phyloP scores from a whole-genome alignment of 83 land plant species.

The Picea abies region DNA sequence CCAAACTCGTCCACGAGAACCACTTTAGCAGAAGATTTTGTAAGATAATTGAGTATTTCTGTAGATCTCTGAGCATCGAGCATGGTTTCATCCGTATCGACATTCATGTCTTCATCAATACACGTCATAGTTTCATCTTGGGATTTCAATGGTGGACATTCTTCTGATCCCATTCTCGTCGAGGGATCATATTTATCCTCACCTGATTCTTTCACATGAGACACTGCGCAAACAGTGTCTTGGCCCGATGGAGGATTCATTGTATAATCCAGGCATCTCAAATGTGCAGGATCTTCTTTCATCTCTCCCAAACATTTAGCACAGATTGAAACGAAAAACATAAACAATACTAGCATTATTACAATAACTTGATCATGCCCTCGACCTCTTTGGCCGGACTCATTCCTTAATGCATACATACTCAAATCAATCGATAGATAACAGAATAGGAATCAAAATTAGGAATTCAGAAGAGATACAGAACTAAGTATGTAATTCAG shows the following conservation, averaged over 20 bases:
- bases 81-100: neutral
- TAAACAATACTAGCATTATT: neutral
- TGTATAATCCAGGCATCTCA: too few species aligned
- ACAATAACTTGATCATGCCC: neutral
- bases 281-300: too few species aligned
- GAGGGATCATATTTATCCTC: neutral
- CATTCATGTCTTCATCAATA: neutral
- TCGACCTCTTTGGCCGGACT: neutral
- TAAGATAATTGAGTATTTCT: neutral
- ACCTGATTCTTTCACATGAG: too few species aligned
- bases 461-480: neutral
- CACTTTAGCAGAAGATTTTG: neutral
- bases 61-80: neutral
- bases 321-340: neutral
- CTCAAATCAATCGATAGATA: neutral
- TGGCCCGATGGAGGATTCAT: too few species aligned
- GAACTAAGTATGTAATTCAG: neutral
- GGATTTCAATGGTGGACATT: neutral
- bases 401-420: neutral
- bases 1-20: constrained; percentile 43
- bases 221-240: too few species aligned
- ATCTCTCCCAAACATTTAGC: neutral
- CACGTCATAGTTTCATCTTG: neutral
- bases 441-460: neutral
- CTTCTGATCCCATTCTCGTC: neutral